Conservation (phyloP, 177 flowering plant species). For the Telopea speciosissima region DNA sequence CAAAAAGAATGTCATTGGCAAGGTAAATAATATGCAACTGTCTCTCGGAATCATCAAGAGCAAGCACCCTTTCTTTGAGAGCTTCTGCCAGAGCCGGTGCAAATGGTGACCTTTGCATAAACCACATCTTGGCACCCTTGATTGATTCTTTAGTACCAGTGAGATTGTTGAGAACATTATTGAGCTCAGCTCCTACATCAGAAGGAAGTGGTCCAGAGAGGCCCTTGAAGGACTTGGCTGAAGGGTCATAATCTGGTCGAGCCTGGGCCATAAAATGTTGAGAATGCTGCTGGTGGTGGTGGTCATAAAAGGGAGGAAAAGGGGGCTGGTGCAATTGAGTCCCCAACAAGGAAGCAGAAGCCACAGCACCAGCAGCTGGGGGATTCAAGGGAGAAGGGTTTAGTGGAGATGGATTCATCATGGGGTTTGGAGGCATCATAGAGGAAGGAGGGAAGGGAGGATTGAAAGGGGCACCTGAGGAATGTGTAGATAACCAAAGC, state of each 20-base stretch:
- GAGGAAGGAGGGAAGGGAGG: conserved; percentile 53
- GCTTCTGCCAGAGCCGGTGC: conserved; percentile 91
- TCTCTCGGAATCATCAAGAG: conserved; percentile 81
- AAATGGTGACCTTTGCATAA: conserved; percentile 93
- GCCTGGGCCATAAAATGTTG: conserved; percentile 51
- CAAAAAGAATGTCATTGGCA: conserved; percentile 95
- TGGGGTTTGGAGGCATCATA: conserved; percentile 51
- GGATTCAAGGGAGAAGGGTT: conserved; percentile 36
- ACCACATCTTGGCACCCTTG: conserved; percentile 94
- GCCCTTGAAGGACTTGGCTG: conserved; percentile 57
- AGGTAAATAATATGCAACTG: conserved; percentile 86
- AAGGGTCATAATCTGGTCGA: conserved; percentile 65
- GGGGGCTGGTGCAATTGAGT: conserved; percentile 64
- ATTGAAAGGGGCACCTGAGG: conserved; percentile 54
- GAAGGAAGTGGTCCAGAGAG: conserved; percentile 84
- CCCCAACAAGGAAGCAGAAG: conserved; percentile 37
- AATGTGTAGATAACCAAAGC: conserved; percentile 65
- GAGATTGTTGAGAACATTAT: conserved; percentile 62
- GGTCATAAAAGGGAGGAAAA: conserved; percentile 71
- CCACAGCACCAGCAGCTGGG: conserved; percentile 30
- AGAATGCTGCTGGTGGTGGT: conserved; percentile 54
- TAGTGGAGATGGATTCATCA: conserved; percentile 40
- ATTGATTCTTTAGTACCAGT: conserved; percentile 96
- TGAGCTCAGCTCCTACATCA: conserved; percentile 81
- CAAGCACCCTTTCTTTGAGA: conserved; percentile 61